These are phyloP conservation scores for Eutrema yunnanense DNA, from an alignment of 345 rosid species.

Conservation along the genomic window DNA sequence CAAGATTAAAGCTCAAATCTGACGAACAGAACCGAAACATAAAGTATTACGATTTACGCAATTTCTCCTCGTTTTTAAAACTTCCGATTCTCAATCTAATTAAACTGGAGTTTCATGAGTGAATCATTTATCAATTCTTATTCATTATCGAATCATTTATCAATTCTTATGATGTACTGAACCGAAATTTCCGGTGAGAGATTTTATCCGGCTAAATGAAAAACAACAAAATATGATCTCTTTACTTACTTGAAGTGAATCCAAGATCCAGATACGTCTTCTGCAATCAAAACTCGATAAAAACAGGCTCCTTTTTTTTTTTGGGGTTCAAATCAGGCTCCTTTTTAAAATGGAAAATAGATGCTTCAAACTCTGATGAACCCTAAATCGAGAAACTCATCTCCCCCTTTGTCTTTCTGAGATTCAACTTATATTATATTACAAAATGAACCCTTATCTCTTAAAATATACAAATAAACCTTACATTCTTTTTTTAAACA, in stretches of 20 bases:
- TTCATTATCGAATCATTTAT: neutral
- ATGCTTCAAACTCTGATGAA: neutral
- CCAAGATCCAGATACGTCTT: constrained; percentile 13
- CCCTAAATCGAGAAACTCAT: constrained; percentile 12
- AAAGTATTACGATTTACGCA: neutral
- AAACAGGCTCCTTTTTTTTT: neutral
- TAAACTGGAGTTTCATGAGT: neutral
- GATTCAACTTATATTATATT: neutral
- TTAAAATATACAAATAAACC: neutral
- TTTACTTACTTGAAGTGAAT: constrained; percentile 23
- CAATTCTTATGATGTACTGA: neutral
- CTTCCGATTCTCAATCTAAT: neutral
- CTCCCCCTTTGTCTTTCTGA: neutral
- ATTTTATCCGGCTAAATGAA: neutral
- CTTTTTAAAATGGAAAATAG: neutral
- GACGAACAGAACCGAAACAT: neutral
- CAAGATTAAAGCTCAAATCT: neutral
- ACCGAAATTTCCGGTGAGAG: neutral
- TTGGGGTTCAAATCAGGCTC: too few species aligned
- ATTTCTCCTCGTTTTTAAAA: neutral
- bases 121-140: neutral
- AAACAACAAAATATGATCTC: neutral
- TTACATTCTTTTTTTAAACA: too few species aligned
- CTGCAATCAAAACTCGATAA: neutral
- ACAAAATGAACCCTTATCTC: neutral